Evolutionary conservation across 2,329 filamentous ascomycete genomes (phyloP).

Genomic region (Beauveria bassiana): DNA sequence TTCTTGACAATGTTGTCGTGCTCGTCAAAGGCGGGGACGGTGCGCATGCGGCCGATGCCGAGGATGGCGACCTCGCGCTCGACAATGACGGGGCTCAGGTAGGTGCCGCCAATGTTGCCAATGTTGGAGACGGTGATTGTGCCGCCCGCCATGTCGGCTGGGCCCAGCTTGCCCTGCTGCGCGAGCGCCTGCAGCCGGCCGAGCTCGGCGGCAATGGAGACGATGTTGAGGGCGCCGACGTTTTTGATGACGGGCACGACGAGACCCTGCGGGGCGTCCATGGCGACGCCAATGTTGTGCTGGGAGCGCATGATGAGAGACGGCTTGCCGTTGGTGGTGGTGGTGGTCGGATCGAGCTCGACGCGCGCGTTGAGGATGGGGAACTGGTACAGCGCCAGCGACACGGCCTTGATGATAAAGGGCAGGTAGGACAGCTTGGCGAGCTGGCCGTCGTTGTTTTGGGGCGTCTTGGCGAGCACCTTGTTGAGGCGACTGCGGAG

Average conservation of each 20-base stretch:
- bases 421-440: conserved; percentile 81
- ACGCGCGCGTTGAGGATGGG: conserved; percentile 84
- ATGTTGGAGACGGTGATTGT: conserved; percentile 98
- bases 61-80: conserved; percentile 87
- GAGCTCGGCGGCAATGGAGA: conserved; percentile 71
- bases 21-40: conserved; percentile 70
- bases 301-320: conserved; percentile 68
- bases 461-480: conserved; percentile 37
- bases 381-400: conserved; percentile 70
- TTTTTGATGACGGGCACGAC: conserved; percentile 88
- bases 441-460: conserved; percentile 38
- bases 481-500: conserved; percentile 70
- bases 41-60: conserved; percentile 73
- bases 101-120: conserved; percentile 87
- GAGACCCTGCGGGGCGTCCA: conserved; percentile 84
- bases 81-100: conserved; percentile 85
- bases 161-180: conserved; percentile 63
- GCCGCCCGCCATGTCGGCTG: conserved; percentile 70
- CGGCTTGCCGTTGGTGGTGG: conserved; percentile 49
- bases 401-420: conserved; percentile 94
- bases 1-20: conserved; percentile 57
- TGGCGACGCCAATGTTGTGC: conserved; percentile 93
- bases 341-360: conserved; percentile 39
- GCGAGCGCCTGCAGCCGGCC: conserved; percentile 65
- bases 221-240: conserved; percentile 68